Evolutionary conservation across 2,329 filamentous ascomycete species (phyloP).

Genomic region (Stagonosporopsis vannaccii): DNA sequence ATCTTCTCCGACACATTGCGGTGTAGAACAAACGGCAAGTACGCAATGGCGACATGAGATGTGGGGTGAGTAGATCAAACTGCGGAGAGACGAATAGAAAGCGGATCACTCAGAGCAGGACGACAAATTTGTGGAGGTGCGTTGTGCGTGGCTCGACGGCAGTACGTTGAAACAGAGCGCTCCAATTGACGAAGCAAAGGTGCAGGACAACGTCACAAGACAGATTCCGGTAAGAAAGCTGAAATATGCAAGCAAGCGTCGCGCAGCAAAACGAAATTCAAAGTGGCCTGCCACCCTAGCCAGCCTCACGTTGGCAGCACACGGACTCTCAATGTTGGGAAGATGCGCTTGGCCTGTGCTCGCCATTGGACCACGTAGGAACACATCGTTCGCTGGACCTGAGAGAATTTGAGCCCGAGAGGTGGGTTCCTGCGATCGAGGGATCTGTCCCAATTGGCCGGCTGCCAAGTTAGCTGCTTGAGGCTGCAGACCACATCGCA

Average conservation of each 20-base stretch:
- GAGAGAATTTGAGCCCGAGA: slow-evolving; percentile 39
- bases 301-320: slow-evolving; percentile 43
- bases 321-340: slow-evolving; percentile 31
- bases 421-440: slow-evolving; percentile 35
- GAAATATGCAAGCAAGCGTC: slow-evolving; percentile 31
- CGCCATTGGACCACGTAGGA: slow-evolving; percentile 49
- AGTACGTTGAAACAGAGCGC: slow-evolving; percentile 31
- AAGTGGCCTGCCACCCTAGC: slow-evolving; percentile 42
- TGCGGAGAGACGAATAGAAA: slow-evolving; percentile 48
- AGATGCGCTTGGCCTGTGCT: slow-evolving; percentile 35
- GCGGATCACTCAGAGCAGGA: slow-evolving; percentile 33
- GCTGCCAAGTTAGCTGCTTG: slow-evolving; percentile 36
- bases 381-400: slow-evolving; percentile 35
- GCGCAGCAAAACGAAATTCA: slow-evolving; percentile 34
- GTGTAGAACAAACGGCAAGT: slow-evolving; percentile 36
- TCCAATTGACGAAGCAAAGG: slow-evolving; percentile 38
- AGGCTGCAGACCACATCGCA: slow-evolving; percentile 28
- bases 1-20: slow-evolving; percentile 41
- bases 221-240: slow-evolving; percentile 27
- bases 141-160: slow-evolving; percentile 41
- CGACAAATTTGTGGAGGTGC: slow-evolving; percentile 35
- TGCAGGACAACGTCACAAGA: slow-evolving; percentile 46
- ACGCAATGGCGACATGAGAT: slow-evolving; percentile 46
- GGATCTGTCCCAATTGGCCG: slow-evolving; percentile 36
- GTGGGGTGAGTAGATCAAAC: slow-evolving; percentile 43